These are phyloP conservation scores for Solanum pinnatisectum DNA, from an alignment of 257 asterid species.

Conservation along the genomic window DNA sequence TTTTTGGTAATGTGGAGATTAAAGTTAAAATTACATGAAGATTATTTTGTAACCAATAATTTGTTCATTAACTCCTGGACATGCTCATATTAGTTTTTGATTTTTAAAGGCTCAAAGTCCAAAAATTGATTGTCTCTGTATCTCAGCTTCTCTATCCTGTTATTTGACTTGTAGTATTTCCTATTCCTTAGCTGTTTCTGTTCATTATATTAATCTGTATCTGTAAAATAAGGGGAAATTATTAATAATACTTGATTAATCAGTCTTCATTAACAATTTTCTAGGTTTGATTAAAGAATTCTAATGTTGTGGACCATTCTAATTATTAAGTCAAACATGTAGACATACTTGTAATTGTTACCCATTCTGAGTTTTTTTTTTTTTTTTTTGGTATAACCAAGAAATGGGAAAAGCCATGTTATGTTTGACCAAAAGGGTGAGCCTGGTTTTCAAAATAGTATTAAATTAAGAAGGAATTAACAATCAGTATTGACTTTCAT, in stretches of 20 bases:
- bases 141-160: neutral
- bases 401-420: neutral
- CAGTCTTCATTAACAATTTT: neutral
- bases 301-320: neutral
- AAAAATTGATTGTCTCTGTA: neutral
- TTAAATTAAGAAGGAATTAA: neutral
- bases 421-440: neutral
- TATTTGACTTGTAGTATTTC: neutral
- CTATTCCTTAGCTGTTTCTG: neutral
- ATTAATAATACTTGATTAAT: neutral
- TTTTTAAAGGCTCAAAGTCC: neutral
- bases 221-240: neutral
- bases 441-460: neutral
- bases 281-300: neutral
- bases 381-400: neutral
- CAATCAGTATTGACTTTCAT: neutral
- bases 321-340: neutral
- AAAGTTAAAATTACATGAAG: neutral
- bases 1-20: no score
- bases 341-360: neutral
- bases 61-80: neutral
- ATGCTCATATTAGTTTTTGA: neutral
- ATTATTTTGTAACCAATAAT: neutral
- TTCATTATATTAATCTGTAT: neutral
- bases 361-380: neutral